Conservation (phyloP, 2,329 filamentous ascomycete species). For the Xylaria sp. region DNA sequence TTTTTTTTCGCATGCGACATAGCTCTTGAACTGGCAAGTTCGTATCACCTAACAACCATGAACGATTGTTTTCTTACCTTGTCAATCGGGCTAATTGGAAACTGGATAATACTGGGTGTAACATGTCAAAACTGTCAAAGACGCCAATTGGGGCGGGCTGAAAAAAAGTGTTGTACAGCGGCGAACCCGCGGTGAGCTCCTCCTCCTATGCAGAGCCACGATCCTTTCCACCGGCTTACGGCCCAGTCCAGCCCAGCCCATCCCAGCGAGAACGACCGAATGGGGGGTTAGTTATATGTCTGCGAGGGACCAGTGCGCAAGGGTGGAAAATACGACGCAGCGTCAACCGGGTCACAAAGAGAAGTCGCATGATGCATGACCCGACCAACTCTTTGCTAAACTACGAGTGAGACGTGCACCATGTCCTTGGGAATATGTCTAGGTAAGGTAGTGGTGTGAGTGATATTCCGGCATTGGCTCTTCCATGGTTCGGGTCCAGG, state of each 20-base stretch:
- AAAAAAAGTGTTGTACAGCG: not conserved
- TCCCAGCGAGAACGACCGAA: conserved; percentile 1
- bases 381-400: not conserved
- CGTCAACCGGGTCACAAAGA: conserved; percentile 26
- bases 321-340: conserved; percentile 9
- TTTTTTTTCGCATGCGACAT: not conserved
- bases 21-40: not conserved
- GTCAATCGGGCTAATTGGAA: conserved; percentile 3
- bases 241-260: conserved; percentile 14
- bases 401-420: conserved; percentile 20
- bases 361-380: conserved; percentile 29
- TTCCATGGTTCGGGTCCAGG: conserved; percentile 27
- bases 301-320: conserved; percentile 16
- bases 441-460: conserved; percentile 30
- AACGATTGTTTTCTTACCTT: not conserved
- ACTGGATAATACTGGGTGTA: not conserved
- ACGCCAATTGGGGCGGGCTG: not conserved
- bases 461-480: conserved; percentile 30
- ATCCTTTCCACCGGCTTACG: conserved; percentile 23
- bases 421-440: conserved; percentile 19
- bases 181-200: conserved; percentile 9
- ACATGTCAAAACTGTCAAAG: not conserved
- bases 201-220: not conserved
- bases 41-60: not conserved
- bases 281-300: conserved; percentile 12